Evolutionary conservation across 2,329 filamentous ascomycete species (phyloP), one percentile per base, ranked within the genome.

Genomic region (Chaetomium sp.): DNA sequence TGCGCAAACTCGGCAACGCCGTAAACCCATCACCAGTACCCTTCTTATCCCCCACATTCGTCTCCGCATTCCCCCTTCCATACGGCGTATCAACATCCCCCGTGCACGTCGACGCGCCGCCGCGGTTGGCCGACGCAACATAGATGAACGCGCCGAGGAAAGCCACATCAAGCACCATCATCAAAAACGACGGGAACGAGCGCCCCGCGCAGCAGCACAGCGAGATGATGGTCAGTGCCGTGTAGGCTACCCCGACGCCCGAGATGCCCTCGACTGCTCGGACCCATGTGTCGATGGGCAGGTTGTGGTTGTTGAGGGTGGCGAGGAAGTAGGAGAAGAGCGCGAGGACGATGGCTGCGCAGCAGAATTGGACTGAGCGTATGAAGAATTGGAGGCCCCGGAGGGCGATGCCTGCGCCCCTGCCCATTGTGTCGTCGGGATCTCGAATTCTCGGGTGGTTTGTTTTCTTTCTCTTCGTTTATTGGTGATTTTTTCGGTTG

Each of bases 301-400:
- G 70, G 62, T 84, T 65, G 71, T 89, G 82, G 65, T 86, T 81
- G 59, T 80, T 70, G 11, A 91, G 80, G 7, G 87, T 80, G 7
- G 87, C 83, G 49, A 96, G 82, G 78, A 91, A 95, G 78, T 95
- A 96, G 49, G 85, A 86, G 77, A 87, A 91, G 66, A 94, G 81
- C 62, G 81, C 87, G 59, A 96, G 80, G 59, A 92, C 80, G 62
- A 95, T 78, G 57, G 79, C 83, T 7, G 86, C 78, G 69, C 84
- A 88, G 68, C 81, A 77, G 71, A 95, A 87, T 66, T 89, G 82
- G 55, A 96, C 72, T 61, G 79, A 73, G 63, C 92, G 88, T 66
- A 95, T 75, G 69, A 86, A 78, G 69, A 86, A 87, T 66, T 89
- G 86, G 47, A 80, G 57, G 57, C 80, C 72, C 66, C 89, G 89